Base-by-base conservation (phyloP, 306 rosid species). In the Begonia fuchsioides region DNA sequence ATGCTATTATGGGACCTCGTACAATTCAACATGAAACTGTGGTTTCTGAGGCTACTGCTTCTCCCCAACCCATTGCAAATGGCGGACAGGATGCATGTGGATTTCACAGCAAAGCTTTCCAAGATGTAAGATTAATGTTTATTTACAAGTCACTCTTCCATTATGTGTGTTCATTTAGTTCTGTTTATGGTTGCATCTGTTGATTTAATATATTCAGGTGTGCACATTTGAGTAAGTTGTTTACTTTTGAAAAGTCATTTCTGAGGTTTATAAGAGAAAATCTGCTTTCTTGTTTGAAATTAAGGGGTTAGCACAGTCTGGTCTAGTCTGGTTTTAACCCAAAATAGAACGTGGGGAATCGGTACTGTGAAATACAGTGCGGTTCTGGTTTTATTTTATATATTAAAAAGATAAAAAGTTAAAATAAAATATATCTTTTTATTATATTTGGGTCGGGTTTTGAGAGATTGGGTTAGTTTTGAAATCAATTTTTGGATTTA, bases 1-100 rank as follows among this genome's bases (percentile, higher is more conserved):
- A 80, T 80, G 54, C 93, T 6, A 72, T 83, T n/a, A 46, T 80
- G 76, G 96, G 96, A 54, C 93, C 94, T 49, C 83, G 93, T 6
- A 76, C 87, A 17, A 46, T 80, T 69, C 93, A 83, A 38, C 94
- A 78, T 44, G 94, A 87, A 52, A 26, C 70, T 1, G 82, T 65
- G 11, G 90, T 17, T 38, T 11, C 61, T 39, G 82, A 75, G 45
- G 81, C 81, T 13, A 72, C 79, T 17, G 54, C 72, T 11, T 72
- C 83, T 39, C 72, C 94, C 49, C 67, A 72, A 12, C 79, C 87
- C n/a, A 44, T 70, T 13, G 49, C 81, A 3, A 74, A 12, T 50
- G 72, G 81, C 45, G 78, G 72, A 8, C 53, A 75, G 38, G 88
- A 74, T 66, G 76, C 90, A 8, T 87, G 96, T 41, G 32, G 3